Conservation (phyloP, 345 rosid genomes). For the Luvunga scandens region DNA sequence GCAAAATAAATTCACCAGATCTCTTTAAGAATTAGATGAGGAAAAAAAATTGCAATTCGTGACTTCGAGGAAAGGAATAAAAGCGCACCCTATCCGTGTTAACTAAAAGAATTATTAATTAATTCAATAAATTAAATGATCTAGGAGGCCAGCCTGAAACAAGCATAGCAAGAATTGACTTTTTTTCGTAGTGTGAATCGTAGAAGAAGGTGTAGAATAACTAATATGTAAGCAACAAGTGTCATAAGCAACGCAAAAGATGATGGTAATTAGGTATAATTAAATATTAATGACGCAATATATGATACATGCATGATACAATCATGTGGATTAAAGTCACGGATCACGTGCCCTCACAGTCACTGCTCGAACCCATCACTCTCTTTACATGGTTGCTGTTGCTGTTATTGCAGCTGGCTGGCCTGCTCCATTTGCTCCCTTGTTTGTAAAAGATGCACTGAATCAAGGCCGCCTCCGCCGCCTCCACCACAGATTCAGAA, state of each 20-base stretch:
- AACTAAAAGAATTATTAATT: too few species aligned
- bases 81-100: too few species aligned
- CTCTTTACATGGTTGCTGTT: background rate
- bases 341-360: conserved; percentile 30
- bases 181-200: too few species aligned
- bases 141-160: background rate
- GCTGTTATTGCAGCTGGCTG: too few species aligned
- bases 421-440: conserved; percentile 8
- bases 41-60: too few species aligned
- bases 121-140: background rate
- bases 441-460: background rate
- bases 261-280: background rate
- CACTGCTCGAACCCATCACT: background rate
- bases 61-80: too few species aligned
- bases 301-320: background rate
- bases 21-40: too few species aligned
- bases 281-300: too few species aligned
- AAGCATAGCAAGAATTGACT: conserved; percentile 4
- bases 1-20: too few species aligned
- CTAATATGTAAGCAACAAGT: background rate
- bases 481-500: background rate
- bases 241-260: conserved; percentile 15
- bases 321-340: conserved; percentile 36
- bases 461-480: background rate
- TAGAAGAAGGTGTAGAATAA: too few species aligned